Evolutionary conservation across 2,329 filamentous ascomycete genomes (phyloP).

Genomic region (Calonectria hawksworthii): DNA sequence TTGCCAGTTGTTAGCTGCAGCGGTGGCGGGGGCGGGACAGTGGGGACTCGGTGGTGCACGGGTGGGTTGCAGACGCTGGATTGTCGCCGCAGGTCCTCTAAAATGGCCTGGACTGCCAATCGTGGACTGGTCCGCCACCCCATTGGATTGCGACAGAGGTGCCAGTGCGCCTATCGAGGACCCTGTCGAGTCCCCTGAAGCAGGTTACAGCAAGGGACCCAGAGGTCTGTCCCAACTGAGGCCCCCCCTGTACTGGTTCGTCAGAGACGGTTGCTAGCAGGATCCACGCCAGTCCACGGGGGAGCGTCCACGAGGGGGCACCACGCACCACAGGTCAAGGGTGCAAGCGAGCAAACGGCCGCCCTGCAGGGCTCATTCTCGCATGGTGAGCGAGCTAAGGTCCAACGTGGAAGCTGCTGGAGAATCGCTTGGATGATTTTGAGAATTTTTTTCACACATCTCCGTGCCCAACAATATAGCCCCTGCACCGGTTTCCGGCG

Average conservation of each 20-base stretch:
- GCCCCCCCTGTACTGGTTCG: constrained; percentile 25
- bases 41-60: constrained; percentile 27
- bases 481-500: neutral
- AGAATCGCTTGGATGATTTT: constrained; percentile 25
- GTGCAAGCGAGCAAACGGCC: constrained; percentile 34
- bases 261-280: neutral
- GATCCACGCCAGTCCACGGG: constrained; percentile 10
- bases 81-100: constrained; percentile 12
- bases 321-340: constrained; percentile 10
- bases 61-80: constrained; percentile 21
- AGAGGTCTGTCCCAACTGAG: neutral
- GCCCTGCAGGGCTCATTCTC: constrained; percentile 34
- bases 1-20: constrained; percentile 19
- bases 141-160: constrained; percentile 15
- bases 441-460: neutral
- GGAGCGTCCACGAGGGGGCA: neutral
- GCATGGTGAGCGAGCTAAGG: constrained; percentile 34
- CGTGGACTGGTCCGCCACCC: constrained; percentile 16
- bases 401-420: constrained; percentile 41
- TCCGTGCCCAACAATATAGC: neutral
- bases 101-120: constrained; percentile 18
- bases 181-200: constrained; percentile 17
- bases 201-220: constrained; percentile 1
- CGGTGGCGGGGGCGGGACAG: constrained; percentile 50
- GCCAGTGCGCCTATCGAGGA: neutral